Conservation (phyloP, 116 monocot species). For the Iris pallida region DNA sequence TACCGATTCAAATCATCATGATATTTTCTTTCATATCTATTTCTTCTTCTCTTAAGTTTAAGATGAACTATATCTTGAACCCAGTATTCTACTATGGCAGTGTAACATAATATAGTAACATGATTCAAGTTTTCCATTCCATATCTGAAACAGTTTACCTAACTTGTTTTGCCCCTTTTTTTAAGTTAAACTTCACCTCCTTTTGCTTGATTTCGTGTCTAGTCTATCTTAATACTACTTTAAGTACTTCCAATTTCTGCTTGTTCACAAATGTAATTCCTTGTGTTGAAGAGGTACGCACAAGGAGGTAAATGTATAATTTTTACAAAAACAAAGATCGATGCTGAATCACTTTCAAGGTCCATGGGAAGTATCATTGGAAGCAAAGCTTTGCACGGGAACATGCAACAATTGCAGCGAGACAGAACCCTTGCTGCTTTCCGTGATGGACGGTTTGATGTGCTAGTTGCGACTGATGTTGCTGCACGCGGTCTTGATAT, state of each 20-base stretch:
- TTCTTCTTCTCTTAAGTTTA: no score
- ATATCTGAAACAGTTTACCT: not conserved
- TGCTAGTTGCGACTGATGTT: constrained; percentile 60
- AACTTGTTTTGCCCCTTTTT: not conserved
- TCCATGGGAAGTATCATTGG: constrained; percentile 26
- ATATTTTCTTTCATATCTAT: no score
- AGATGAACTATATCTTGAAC: no score
- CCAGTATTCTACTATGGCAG: no score
- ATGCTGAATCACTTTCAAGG: constrained; percentile 37
- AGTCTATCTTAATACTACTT: not conserved
- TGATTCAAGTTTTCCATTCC: not conserved
- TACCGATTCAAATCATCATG: no score
- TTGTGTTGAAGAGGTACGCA: constrained; percentile 30
- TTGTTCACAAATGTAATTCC: not conserved
- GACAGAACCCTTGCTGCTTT: constrained; percentile 45
- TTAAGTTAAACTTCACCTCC: not conserved
- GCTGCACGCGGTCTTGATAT: constrained; percentile 66
- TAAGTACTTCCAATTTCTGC: not conserved
- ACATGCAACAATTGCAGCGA: constrained; percentile 41
- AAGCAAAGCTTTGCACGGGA: constrained; percentile 48
- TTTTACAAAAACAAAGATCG: constrained; percentile 52
- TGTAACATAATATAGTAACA: not conserved
- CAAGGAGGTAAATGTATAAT: constrained; percentile 58
- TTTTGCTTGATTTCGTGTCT: not conserved
- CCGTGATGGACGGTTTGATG: constrained; percentile 39